These are phyloP conservation scores for Phlebiopsis gigantea DNA, from an alignment of 768 basidiomycete genomes.

Conservation along the genomic window DNA sequence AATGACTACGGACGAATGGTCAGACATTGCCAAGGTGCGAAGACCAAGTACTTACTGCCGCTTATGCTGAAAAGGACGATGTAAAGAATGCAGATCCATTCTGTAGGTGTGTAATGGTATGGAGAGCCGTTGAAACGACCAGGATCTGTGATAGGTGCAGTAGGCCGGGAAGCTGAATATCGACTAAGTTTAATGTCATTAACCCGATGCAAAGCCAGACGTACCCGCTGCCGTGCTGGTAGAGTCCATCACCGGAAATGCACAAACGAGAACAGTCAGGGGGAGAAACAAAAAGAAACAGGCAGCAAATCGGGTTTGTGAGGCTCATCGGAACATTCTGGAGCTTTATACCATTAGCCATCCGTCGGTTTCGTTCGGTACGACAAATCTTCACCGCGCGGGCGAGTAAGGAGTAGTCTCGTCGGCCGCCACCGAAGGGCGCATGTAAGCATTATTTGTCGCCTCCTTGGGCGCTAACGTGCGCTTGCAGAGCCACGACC, in stretches of 20 bases:
- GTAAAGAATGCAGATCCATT: conserved; percentile 32
- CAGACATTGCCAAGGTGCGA: not conserved
- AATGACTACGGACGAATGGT: conserved; percentile 32
- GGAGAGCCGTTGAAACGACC: not conserved
- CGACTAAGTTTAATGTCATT: too few species aligned
- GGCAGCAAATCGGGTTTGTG: not conserved
- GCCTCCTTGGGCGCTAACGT: not conserved
- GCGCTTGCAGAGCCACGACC: too few species aligned
- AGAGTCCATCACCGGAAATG: not conserved
- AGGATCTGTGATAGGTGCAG: not conserved
- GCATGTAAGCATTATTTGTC: not conserved
- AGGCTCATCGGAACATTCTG: not conserved
- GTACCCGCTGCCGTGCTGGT: not conserved
- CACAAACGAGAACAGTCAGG: not conserved
- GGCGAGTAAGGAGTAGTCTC: not conserved
- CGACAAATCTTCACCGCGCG: not conserved
- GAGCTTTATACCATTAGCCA: not conserved
- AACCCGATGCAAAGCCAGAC: too few species aligned
- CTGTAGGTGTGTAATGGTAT: conserved; percentile 38
- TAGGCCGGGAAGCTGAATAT: not conserved
- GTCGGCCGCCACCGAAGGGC: not conserved
- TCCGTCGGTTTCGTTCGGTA: not conserved
- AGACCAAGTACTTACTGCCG: conserved; percentile 25
- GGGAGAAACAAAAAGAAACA: not conserved
- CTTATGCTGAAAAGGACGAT: conserved; percentile 35